Evolutionary conservation across 345 rosid genomes (phyloP).

Genomic region (Adansonia digitata): DNA sequence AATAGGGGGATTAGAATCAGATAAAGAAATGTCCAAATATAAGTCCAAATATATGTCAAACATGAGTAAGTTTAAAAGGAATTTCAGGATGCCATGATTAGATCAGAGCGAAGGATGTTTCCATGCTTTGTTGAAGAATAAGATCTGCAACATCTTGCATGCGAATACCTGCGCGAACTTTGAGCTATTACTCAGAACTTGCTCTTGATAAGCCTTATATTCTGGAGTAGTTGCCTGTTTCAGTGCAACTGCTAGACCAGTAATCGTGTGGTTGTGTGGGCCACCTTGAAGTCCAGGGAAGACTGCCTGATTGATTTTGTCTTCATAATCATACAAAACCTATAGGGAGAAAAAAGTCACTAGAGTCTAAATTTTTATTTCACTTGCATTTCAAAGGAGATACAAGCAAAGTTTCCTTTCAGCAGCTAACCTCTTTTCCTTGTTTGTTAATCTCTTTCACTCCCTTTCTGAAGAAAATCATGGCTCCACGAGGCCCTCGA

Average conservation of each 20-base stretch:
- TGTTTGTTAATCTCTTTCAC: conserved; percentile 88
- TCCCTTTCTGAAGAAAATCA: conserved; percentile 97
- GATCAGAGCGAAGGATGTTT: too few relatives aligned
- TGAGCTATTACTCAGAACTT: conserved; percentile 77
- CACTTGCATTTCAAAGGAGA: neutral
- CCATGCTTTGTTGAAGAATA: neutral
- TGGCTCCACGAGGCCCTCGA: conserved; percentile 99
- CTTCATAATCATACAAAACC: conserved; percentile 92
- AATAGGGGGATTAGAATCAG: too few relatives aligned
- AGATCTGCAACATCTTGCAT: conserved; percentile 1
- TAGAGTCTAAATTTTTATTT: conserved; percentile 4
- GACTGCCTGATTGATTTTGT: conserved; percentile 94
- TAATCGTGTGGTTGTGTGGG: conserved; percentile 95
- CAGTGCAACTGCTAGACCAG: conserved; percentile 94
- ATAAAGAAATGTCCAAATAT: too few relatives aligned
- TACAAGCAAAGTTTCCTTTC: neutral
- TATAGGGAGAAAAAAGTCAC: conserved; percentile 24
- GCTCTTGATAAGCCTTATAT: conserved; percentile 97
- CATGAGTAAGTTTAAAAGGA: too few relatives aligned
- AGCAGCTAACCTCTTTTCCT: conserved; percentile 72
- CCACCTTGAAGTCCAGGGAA: conserved; percentile 99
- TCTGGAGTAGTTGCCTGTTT: conserved; percentile 95
- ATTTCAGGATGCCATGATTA: too few relatives aligned
- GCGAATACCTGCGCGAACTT: conserved; percentile 88
- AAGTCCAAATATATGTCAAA: too few relatives aligned